These are phyloP conservation scores for Mallotus nudiflorus DNA, from an alignment of 345 rosid species.

Conservation along the genomic window DNA sequence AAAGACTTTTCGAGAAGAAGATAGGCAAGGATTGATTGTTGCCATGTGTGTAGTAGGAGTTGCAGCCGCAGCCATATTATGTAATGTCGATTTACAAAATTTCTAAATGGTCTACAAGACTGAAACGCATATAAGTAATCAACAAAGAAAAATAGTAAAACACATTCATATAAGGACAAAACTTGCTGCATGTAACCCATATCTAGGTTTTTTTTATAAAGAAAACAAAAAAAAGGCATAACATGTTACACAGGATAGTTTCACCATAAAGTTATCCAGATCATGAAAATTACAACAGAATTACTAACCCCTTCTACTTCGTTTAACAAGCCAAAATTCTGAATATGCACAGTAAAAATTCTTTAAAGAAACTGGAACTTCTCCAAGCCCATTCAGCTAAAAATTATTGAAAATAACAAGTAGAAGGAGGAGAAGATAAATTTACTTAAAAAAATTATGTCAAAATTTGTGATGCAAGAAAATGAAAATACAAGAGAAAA, in stretches of 20 bases:
- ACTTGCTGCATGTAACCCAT: neutral
- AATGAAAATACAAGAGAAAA: neutral
- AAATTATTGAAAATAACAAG: neutral
- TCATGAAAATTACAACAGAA: neutral
- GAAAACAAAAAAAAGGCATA: neutral
- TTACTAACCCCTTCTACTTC: too few relatives aligned
- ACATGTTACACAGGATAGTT: neutral
- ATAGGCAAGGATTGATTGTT: slow-evolving; percentile 35
- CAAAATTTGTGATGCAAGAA: neutral
- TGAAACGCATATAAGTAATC: neutral
- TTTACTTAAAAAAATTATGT: neutral
- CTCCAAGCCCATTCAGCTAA: neutral
- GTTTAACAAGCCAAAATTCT: neutral
- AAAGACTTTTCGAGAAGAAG: slow-evolving; percentile 22
- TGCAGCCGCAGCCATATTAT: slow-evolving; percentile 41
- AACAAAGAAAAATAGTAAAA: neutral
- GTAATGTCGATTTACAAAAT: slow-evolving; percentile 8
- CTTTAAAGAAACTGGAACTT: neutral
- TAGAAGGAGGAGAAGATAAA: neutral
- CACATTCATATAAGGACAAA: neutral
- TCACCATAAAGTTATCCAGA: neutral
- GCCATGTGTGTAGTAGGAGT: slow-evolving; percentile 39
- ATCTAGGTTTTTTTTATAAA: neutral
- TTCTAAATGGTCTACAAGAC: slow-evolving; percentile 8
- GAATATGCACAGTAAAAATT: neutral